Conservation (phyloP, 768 basidiomycete genomes). For the Trametes gibbosa region DNA sequence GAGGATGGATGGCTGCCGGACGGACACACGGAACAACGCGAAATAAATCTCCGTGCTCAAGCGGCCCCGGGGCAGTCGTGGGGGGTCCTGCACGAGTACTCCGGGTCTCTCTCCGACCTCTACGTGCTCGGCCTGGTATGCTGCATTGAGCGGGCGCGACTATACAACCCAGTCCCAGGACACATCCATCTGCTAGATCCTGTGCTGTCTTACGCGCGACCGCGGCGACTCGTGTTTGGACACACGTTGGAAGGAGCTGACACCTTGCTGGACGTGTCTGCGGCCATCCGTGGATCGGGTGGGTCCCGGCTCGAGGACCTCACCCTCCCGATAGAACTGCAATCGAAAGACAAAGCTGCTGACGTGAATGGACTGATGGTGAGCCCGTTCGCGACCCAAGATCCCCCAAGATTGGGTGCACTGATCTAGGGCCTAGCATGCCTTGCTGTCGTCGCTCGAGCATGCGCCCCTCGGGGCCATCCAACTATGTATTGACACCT, state of each 20-base stretch:
- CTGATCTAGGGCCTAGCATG: too few species aligned
- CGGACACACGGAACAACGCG: too few species aligned
- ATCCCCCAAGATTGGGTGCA: too few species aligned
- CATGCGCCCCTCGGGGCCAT: neutral
- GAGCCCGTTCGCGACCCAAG: too few species aligned
- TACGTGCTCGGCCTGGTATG: neutral
- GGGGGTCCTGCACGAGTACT: neutral
- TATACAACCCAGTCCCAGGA: neutral
- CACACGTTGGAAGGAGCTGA: neutral
- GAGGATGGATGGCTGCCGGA: neutral
- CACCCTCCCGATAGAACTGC: too few species aligned
- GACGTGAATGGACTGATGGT: too few species aligned
- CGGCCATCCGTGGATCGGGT: neutral
- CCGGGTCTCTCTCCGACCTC: neutral
- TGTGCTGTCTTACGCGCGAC: neutral
- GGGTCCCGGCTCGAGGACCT: neutral
- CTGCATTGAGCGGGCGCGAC: neutral
- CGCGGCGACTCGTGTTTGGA: neutral
- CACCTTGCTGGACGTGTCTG: neutral
- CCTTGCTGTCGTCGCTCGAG: neutral
- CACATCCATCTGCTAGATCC: neutral
- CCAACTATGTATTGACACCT: neutral
- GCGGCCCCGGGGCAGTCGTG: neutral
- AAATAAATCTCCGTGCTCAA: neutral
- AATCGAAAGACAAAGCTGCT: too few species aligned